Percentiles rank a stretch among this genome's conserved stretches.
Evolutionary conservation across 164 flowering plant species (phyloP).

Genomic region (Taxillus chinensis): DNA sequence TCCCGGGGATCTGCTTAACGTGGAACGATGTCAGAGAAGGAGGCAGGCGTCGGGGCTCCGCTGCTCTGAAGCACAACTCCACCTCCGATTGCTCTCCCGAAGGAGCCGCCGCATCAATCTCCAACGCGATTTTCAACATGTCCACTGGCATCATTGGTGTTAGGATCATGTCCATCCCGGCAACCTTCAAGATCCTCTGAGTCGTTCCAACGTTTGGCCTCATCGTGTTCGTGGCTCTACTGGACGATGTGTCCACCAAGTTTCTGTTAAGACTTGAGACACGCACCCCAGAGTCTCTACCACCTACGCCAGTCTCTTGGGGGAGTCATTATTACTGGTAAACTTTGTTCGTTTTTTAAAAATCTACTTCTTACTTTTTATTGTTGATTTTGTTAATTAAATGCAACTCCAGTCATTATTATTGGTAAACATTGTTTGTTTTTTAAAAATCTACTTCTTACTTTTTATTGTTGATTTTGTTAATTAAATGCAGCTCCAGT

Average conservation of each 20-base stretch:
- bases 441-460: too few species aligned
- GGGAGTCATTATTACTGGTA: slow-evolving; percentile 60
- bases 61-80: too few species aligned
- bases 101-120: slow-evolving; percentile 20
- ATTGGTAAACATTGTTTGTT: too few species aligned
- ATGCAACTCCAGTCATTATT: too few species aligned
- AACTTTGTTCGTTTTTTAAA: slow-evolving; percentile 49
- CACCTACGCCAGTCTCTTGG: slow-evolving; percentile 74
- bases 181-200: slow-evolving; percentile 77
- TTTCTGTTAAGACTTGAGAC: slow-evolving; percentile 65
- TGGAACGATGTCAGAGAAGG: too few species aligned
- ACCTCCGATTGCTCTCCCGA: too few species aligned
- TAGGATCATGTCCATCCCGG: slow-evolving; percentile 96
- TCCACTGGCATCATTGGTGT: slow-evolving; percentile 92
- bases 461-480: too few species aligned
- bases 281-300: slow-evolving; percentile 32
- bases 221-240: slow-evolving; percentile 43
- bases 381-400: too few species aligned
- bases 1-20: too few species aligned
- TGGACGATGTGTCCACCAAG: slow-evolving; percentile 59
- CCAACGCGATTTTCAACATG: slow-evolving; percentile 82
- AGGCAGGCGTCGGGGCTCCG: too few species aligned
- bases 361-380: too few species aligned
- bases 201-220: slow-evolving; percentile 53
- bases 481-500: too few species aligned